phyloP scores from a whole-genome alignment of 306 rosid genomes.

The Ziziphus jujuba region DNA sequence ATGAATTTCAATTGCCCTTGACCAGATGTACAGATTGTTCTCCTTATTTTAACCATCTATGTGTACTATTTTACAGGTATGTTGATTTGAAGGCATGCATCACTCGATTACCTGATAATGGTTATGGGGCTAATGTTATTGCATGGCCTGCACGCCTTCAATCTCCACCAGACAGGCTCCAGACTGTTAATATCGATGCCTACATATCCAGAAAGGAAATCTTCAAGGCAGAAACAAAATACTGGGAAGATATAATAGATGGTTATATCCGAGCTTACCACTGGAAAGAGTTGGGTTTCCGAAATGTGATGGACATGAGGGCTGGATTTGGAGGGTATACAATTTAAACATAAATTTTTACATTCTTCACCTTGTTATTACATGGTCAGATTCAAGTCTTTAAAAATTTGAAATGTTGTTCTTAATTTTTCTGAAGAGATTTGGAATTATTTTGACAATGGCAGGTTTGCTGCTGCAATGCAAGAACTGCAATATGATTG shows the following conservation, averaged over 20 bases:
- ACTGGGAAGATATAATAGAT: constrained; percentile 73
- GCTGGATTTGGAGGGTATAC: constrained; percentile 94
- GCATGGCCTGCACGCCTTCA: constrained; percentile 76
- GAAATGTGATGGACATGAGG: constrained; percentile 86
- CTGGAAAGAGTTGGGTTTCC: constrained; percentile 58
- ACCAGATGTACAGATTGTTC: no score
- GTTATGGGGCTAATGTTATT: constrained; percentile 66
- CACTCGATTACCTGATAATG: constrained; percentile 57
- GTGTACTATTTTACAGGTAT: constrained; percentile 48
- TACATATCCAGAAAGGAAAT: constrained; percentile 76
- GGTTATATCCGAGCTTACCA: constrained; percentile 61
- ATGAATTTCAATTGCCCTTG: no score
- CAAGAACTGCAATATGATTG: constrained; percentile 49
- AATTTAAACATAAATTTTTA: constrained; percentile 4
- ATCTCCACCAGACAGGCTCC: constrained; percentile 77
- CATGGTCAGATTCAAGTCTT: not conserved
- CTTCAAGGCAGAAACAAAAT: constrained; percentile 72
- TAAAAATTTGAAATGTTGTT: constrained; percentile 9
- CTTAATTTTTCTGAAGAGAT: constrained; percentile 6
- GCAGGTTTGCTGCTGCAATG: constrained; percentile 88
- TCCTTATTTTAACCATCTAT: no score
- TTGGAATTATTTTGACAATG: constrained; percentile 29
- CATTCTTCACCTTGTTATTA: not conserved
- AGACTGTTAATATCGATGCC: constrained; percentile 72
- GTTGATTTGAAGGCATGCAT: constrained; percentile 68